Evolutionary conservation across 163 green algal genomes (phyloP).

Genomic region (Picocystis sp.): DNA sequence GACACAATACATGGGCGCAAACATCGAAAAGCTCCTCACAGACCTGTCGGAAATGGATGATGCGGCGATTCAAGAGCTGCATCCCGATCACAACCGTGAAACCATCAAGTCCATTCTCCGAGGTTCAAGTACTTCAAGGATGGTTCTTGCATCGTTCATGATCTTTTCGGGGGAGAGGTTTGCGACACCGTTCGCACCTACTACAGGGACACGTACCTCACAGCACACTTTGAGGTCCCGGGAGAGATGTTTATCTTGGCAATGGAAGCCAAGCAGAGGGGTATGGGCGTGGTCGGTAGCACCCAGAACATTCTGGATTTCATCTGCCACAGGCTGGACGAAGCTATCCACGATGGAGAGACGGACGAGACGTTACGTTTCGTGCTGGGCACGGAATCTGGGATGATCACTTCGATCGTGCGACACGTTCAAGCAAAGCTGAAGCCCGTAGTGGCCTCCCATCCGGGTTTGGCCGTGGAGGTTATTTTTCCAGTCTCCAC

Average conservation of each 20-base stretch:
- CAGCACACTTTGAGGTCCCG: conserved; percentile 92
- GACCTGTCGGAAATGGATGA: conserved; percentile 44
- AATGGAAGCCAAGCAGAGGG: conserved; percentile 56
- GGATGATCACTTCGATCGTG: conserved; percentile 97
- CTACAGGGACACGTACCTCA: conserved; percentile 84
- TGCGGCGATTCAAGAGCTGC: conserved; percentile 35
- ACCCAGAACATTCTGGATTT: conserved; percentile 97
- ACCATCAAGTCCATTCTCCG: conserved; percentile 49
- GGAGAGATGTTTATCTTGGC: conserved; percentile 91
- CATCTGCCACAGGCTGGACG: conserved; percentile 49
- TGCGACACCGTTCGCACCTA: conserved; percentile 32
- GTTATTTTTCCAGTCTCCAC: conserved; percentile 89
- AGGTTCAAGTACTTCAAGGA: conserved; percentile 73
- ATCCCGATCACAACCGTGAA: conserved; percentile 33
- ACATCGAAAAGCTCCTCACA: conserved; percentile 72
- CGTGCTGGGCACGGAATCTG: conserved; percentile 90
- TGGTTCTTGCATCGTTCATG: conserved; percentile 91
- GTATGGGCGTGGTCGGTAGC: conserved; percentile 82
- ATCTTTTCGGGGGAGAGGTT: conserved; percentile 88
- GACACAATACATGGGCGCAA: conserved; percentile 96
- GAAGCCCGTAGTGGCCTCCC: not conserved
- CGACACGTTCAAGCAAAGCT: conserved; percentile 46
- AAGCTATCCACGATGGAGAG: conserved; percentile 28
- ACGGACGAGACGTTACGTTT: conserved; percentile 60
- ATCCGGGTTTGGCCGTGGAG: conserved; percentile 67